These are phyloP conservation scores for Suillus sp. DNA, from an alignment of 768 basidiomycete genomes.

Conservation along the genomic window DNA sequence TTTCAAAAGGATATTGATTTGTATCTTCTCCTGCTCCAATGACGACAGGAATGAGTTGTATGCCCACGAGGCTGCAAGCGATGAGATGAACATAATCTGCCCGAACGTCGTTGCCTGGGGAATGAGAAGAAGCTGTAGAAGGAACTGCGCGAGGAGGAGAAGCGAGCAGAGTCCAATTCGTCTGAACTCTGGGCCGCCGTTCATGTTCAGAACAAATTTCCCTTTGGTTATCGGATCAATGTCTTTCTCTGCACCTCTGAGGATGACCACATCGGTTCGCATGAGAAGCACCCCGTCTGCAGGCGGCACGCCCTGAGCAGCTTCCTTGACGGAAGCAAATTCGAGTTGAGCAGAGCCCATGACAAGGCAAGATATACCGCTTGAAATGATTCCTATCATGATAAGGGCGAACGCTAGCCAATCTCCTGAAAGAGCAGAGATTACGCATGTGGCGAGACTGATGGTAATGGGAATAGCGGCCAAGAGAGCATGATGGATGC, in stretches of 20 bases:
- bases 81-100: constrained; percentile 36
- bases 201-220: constrained; percentile 26
- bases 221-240: constrained; percentile 37
- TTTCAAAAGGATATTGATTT: constrained; percentile 21
- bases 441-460: constrained; percentile 25
- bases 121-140: constrained; percentile 37
- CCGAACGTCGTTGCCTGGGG: constrained; percentile 38
- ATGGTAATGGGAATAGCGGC: constrained; percentile 27
- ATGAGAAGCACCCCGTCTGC: constrained; percentile 35
- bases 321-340: constrained; percentile 21
- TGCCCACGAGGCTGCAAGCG: constrained; percentile 36
- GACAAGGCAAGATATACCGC: constrained; percentile 32
- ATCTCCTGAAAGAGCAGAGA: constrained; percentile 31
- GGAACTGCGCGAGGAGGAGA: constrained; percentile 35
- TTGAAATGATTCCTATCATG: constrained; percentile 35
- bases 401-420: constrained; percentile 37
- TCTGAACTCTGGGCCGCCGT: constrained; percentile 20
- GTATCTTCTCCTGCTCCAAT: constrained; percentile 39
- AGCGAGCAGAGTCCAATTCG: constrained; percentile 32
- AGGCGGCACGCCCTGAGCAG: constrained; percentile 27
- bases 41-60: constrained; percentile 39
- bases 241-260: constrained; percentile 34
- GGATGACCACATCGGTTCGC: constrained; percentile 28
- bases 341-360: constrained; percentile 33
- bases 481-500: constrained; percentile 18